Evolutionary conservation across 208 protist genomes (phyloP).

Genomic region (Acanthamoeba triangularis): DNA sequence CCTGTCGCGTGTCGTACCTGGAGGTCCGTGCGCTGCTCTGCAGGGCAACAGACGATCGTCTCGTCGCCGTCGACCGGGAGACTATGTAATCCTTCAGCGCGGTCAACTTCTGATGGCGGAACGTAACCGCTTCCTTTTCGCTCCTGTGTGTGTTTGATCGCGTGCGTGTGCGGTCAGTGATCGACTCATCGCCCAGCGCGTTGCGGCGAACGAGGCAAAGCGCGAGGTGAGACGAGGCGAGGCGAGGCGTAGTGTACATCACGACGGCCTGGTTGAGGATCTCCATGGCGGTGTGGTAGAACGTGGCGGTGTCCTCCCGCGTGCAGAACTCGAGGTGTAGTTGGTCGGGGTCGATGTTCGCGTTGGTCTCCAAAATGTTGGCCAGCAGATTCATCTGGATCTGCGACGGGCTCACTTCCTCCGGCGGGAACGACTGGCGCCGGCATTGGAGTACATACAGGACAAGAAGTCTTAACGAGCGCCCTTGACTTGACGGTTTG

Average conservation of each 20-base stretch:
- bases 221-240: not conserved
- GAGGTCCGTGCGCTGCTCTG: not conserved
- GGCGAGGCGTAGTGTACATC: not conserved
- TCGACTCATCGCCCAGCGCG: not conserved
- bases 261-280: conserved; percentile 47
- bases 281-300: conserved; percentile 34
- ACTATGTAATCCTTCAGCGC: not conserved
- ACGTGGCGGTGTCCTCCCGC: conserved; percentile 13
- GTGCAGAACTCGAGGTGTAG: conserved; percentile 49
- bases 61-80: not conserved
- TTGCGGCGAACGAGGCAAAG: no score
- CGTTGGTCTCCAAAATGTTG: conserved; percentile 44
- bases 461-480: no score
- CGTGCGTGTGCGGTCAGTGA: not conserved
- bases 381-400: conserved; percentile 58
- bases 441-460: not conserved
- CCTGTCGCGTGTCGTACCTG: not conserved
- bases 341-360: not conserved
- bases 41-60: not conserved
- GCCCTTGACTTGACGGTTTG: no score
- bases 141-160: not conserved
- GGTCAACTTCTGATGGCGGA: not conserved
- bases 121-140: not conserved
- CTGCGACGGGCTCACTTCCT: not conserved
- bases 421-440: not conserved